Percentiles rank a stretch among this genome's conserved stretches.
phyloP scores from a whole-genome alignment of 208 protist species.

The Acanthamoeba polyphaga region DNA sequence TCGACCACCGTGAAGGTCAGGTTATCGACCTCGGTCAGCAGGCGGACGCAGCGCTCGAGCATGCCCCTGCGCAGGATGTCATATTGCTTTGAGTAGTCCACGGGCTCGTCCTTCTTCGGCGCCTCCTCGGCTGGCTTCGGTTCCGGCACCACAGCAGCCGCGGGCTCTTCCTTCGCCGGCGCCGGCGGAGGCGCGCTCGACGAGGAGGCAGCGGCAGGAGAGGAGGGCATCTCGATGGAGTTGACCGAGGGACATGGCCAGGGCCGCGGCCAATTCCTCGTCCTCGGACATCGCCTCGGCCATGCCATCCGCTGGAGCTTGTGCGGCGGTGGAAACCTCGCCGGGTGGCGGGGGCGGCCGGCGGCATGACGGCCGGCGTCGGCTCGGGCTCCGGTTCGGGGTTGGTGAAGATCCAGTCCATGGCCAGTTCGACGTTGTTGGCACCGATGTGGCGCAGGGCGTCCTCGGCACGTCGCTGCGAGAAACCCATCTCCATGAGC shows the following conservation, averaged over 20 bases:
- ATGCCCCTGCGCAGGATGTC: slow-evolving; percentile 65
- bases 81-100: slow-evolving; percentile 33
- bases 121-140: slow-evolving; percentile 3
- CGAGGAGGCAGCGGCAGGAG: background rate
- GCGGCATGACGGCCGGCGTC: slow-evolving; percentile 8
- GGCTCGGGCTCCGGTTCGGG: slow-evolving; percentile 54
- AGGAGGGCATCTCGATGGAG: background rate
- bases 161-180: background rate
- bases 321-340: background rate
- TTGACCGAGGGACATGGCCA: slow-evolving; percentile 69
- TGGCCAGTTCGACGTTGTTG: slow-evolving; percentile 63
- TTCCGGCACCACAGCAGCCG: background rate
- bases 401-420: slow-evolving; percentile 74
- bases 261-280: slow-evolving; percentile 67
- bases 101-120: slow-evolving; percentile 18
- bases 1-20: slow-evolving; percentile 31
- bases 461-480: slow-evolving; percentile 47
- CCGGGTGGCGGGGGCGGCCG: background rate
- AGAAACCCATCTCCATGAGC: slow-evolving; percentile 75
- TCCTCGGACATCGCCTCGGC: slow-evolving; percentile 23
- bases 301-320: background rate
- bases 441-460: slow-evolving; percentile 57
- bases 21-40: slow-evolving; percentile 62
- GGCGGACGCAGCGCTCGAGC: slow-evolving; percentile 31
- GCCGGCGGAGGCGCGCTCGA: background rate